Conservation (phyloP, 331 rosid genomes). For the Quercus lobata region DNA sequence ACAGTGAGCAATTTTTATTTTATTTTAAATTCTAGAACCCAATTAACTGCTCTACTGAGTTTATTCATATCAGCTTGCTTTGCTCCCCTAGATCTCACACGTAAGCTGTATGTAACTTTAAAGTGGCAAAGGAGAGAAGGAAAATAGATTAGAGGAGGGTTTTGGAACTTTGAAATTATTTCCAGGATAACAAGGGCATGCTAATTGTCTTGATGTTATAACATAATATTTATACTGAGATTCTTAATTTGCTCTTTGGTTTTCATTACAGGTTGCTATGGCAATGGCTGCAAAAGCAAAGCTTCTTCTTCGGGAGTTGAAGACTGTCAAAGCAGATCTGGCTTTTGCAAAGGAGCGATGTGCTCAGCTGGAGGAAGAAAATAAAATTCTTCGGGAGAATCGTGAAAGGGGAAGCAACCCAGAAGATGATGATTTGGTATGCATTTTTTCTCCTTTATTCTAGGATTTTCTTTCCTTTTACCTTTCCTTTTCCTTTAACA, state of each 20-base stretch:
- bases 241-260: conserved; percentile 29
- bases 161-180: conserved; percentile 1
- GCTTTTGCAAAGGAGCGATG: conserved; percentile 99
- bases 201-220: background rate
- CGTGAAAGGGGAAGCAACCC: conserved; percentile 82
- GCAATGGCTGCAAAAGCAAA: conserved; percentile 99
- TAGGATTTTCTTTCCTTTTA: background rate
- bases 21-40: background rate
- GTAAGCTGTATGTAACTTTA: background rate
- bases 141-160: background rate
- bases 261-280: conserved; percentile 84
- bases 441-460: background rate
- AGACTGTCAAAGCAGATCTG: conserved; percentile 94
- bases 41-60: background rate
- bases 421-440: conserved; percentile 95
- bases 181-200: background rate
- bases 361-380: conserved; percentile 97
- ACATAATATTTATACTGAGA: conserved; percentile 1
- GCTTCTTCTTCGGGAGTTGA: conserved; percentile 94
- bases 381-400: conserved; percentile 78
- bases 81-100: background rate
- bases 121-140: background rate
- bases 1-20: background rate
- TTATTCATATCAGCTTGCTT: background rate
- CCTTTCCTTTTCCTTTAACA: background rate